Conservation (phyloP, 2,329 filamentous ascomycete genomes). For the Aaosphaeria pasadenensis region DNA sequence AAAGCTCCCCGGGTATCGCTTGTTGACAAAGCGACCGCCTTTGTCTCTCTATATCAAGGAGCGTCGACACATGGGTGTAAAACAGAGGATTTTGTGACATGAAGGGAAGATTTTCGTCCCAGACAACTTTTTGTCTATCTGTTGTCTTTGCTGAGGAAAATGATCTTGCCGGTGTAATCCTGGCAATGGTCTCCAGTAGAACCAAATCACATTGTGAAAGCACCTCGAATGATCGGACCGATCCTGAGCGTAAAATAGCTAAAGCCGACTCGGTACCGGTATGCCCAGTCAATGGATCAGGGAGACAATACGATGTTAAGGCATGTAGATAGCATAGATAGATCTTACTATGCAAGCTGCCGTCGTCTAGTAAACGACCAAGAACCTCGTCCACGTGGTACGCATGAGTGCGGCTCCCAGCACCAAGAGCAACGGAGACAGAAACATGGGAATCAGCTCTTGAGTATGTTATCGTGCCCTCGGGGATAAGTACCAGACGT, state of each 20-base stretch:
- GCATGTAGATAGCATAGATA: conserved; percentile 53
- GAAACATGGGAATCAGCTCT: neutral
- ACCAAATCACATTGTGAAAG: conserved; percentile 19
- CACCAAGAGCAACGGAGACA: conserved; percentile 1
- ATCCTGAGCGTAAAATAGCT: conserved; percentile 47
- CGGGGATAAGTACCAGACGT: conserved; percentile 39
- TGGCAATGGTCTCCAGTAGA: conserved; percentile 23
- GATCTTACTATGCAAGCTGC: conserved; percentile 51
- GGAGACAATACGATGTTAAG: conserved; percentile 51
- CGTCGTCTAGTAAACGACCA: conserved; percentile 50
- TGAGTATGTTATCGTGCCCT: conserved; percentile 7
- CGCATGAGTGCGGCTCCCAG: conserved; percentile 31
- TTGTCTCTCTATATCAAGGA: conserved; percentile 21
- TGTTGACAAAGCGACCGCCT: conserved; percentile 11
- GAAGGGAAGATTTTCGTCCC: conserved; percentile 39
- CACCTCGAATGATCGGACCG: conserved; percentile 47
- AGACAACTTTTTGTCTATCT: conserved; percentile 45
- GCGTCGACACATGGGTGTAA: conserved; percentile 10
- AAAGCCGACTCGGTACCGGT: conserved; percentile 58
- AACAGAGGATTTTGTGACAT: conserved; percentile 30
- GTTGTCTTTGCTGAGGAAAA: conserved; percentile 45
- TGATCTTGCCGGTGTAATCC: conserved; percentile 29
- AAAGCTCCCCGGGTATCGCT: conserved; percentile 1
- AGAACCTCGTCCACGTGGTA: conserved; percentile 52
- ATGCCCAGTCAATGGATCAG: conserved; percentile 46